Evolutionary conservation across 2,329 filamentous ascomycete species (phyloP).

Genomic region (Paramyrothecium roridum): DNA sequence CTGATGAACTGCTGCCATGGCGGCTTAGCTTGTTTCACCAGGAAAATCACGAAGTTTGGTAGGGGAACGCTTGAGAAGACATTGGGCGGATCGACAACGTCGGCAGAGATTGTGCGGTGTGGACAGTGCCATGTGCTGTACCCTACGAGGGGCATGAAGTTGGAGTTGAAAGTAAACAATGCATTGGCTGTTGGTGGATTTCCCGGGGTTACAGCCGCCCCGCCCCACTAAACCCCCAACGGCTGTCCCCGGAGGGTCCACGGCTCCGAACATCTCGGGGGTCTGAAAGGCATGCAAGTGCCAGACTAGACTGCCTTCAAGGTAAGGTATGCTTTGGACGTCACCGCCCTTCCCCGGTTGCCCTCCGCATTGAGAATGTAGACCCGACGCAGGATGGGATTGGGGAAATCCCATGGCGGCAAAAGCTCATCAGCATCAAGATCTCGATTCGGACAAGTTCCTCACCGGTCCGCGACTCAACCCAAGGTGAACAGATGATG

Average conservation of each 20-base stretch:
- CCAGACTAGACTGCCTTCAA: no score
- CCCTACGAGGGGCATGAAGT: background rate
- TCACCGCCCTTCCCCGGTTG: no score
- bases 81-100: background rate
- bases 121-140: background rate
- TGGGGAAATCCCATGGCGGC: no score
- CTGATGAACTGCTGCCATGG: slow-evolving; percentile 7
- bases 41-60: background rate
- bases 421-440: no score
- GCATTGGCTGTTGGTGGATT: background rate
- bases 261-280: background rate
- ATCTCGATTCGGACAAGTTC: no score
- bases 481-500: no score
- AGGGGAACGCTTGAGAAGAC: background rate
- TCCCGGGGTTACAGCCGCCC: background rate
- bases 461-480: no score
- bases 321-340: no score
- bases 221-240: background rate
- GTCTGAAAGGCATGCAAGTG: background rate
- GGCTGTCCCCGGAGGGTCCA: background rate
- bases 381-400: no score
- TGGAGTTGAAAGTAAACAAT: background rate
- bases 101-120: background rate
- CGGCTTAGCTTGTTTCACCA: slow-evolving; percentile 7
- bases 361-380: no score